Base-by-base conservation (phyloP, 441 rosid genomes). In the Euphorbia neoarborescens region DNA sequence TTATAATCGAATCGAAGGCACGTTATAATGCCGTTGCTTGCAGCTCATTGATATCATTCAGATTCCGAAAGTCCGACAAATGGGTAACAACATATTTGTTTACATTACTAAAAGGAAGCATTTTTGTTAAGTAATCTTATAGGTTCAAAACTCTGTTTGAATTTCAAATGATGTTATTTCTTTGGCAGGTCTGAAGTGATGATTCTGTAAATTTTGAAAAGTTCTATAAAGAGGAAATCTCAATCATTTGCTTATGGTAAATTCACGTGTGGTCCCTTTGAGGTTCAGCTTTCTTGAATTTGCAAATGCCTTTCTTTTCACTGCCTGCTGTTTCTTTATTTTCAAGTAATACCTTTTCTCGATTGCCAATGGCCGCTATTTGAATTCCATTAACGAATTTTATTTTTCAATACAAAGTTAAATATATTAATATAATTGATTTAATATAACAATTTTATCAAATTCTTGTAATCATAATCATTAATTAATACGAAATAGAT, bases 1-100 rank as follows among this genome's bases (percentile, higher is more conserved):
- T 94, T 84, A 84, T 88, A 89, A 94, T 94, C 73, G 87, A 94
- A 78, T 88, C 97, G 0, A 86, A 87, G 77, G 83, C 81, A 40
- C 79, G 90, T 14, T 70, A 71, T 44, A 75, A 83, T 20, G 13
- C 83, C 0, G 64, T 67, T 24, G 71, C 78, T 20, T 70, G 86
- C 72, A 80, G 82, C 76, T 78, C 81, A 4, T 81, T 73, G 53
- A 50, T n/a, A n/a, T n/a, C n/a, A n/a, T n/a, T 53, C 70, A 59
- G 69, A 22, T 70, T 66, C 66, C 62, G 69, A 19, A 72, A 66
- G 65, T 60, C 11, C 13, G 10, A 37, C 57, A 27, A 68, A 56
- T 12, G n/a, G 61, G 65, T 68, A 51, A 66, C 24, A 51, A 66
- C 24, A 40, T 40, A 46, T 67, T 66, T 63, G 71, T 56, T 74